A percentile compares a stretch with the other conserved stretches of the same genome.
These are phyloP conservation scores for Mytilinidion resinicola DNA, from an alignment of 495 filamentous ascomycete genomes.

Conservation along the genomic window DNA sequence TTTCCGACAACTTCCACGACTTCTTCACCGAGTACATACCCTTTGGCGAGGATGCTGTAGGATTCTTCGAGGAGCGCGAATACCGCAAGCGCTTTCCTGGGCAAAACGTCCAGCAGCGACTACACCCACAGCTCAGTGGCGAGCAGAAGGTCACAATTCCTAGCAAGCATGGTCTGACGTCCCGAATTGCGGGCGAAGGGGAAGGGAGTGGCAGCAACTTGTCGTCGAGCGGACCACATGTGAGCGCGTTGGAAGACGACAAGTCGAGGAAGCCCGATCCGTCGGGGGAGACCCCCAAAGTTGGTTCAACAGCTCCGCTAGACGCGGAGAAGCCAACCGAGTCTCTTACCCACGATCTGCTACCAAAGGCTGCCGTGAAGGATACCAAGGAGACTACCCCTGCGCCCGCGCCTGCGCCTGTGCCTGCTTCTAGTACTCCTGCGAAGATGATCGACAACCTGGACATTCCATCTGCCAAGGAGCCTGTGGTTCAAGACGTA, in stretches of 20 bases:
- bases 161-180: conserved; percentile 76
- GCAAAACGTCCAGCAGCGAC: conserved; percentile 48
- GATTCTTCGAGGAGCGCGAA: conserved; percentile 96
- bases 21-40: conserved; percentile 98
- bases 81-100: conserved; percentile 87
- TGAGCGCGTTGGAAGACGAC: conserved; percentile 31
- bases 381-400: conserved; percentile 22
- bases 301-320: conserved; percentile 4
- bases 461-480: conserved; percentile 63
- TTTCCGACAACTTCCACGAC: conserved; percentile 97
- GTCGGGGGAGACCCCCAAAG: conserved; percentile 9
- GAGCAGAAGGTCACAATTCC: conserved; percentile 76
- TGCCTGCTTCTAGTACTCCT: conserved; percentile 37
- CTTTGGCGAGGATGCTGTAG: conserved; percentile 86
- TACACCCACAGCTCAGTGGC: conserved; percentile 40
- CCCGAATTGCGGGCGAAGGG: conserved; percentile 61
- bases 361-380: conserved; percentile 18
- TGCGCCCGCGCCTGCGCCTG: conserved; percentile 2
- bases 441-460: conserved; percentile 67
- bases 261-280: not conserved
- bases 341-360: conserved; percentile 30
- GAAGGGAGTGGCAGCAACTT: conserved; percentile 13
- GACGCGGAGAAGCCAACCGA: conserved; percentile 27
- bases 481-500: conserved; percentile 86
- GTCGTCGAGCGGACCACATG: conserved; percentile 29